Evolutionary conservation across 1,139 yeast species (phyloP), one percentile per base, ranked within the genome.

Genomic region (Wickerhamiella pararugosa): DNA sequence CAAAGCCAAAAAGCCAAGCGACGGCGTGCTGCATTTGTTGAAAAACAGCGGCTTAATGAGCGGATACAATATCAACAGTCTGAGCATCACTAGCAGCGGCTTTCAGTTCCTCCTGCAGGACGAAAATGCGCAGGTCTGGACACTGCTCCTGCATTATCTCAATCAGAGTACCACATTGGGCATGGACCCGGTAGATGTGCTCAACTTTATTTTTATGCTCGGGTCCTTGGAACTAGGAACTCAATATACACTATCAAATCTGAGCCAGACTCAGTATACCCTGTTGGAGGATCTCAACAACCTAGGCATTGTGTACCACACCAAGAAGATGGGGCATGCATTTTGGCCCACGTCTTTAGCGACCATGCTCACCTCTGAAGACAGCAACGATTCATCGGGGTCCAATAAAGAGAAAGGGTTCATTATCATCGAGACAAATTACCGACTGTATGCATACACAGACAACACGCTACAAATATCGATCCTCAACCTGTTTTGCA

Each of bases 391-490:
- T 4, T 15, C 21, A 15, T 34, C 38, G 25, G 29, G 26, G 25
- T 54, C 58, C 5, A 49, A 47, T 25, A 41, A 54, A 5, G 53
- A 55, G 7, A 61, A 64, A 33, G 94, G 94, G 1, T 75, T 92
- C 26, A 70, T 90, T 45, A 82, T 90, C 47, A 69, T 92, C 36
- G 99, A 90, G 59, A 90, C 99, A 0, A 90, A 90, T 60, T 90
- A 84, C 66, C 81, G 92, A 54, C 56, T 92, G 4, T 90, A 90
- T 55, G 93, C 98, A 34, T 90, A 90, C 58, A 87, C 98, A 1
- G 81, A 84, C 48, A 86, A 96, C 1, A 97, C 98, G 1, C 67
- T 90, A 46, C 97, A 92, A 60, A 87, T 90, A 49, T 96, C 98
- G 8, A 82, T 92, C 46, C 65, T 92, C 43, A 83, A 86, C 55